phyloP scores from a whole-genome alignment of 768 basidiomycete genomes.

The Boletus barrowsii region DNA sequence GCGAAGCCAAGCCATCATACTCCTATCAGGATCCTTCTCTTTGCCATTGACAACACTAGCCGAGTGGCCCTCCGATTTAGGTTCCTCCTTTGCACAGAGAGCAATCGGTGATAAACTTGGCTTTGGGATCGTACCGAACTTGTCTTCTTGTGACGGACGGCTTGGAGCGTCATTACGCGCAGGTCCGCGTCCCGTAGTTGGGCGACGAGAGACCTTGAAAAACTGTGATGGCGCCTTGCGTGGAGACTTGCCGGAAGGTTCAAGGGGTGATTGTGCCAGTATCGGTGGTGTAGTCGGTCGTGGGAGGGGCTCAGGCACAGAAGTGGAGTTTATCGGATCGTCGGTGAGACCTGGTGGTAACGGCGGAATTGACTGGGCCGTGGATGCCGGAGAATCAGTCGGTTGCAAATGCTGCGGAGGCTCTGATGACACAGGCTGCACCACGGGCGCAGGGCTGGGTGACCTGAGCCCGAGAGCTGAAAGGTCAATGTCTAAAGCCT shows the following conservation, averaged over 20 bases:
- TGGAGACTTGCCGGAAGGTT: constrained; percentile 20
- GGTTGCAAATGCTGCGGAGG: constrained; percentile 9
- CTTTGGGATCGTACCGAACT: constrained; percentile 12
- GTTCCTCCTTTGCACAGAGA: constrained; percentile 20
- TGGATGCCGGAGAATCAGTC: constrained; percentile 26
- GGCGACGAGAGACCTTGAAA: constrained; percentile 17
- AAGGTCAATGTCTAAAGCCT: constrained; percentile 83
- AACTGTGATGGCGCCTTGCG: constrained; percentile 20
- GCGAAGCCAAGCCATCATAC: constrained; percentile 33
- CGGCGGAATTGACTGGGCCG: constrained; percentile 24
- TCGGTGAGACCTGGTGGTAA: constrained; percentile 39
- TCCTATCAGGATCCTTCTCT: constrained; percentile 42
- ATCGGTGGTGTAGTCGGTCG: constrained; percentile 21
- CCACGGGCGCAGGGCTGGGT: constrained; percentile 14
- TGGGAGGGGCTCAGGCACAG: constrained; percentile 16
- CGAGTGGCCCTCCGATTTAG: constrained; percentile 26
- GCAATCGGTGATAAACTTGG: constrained; percentile 12
- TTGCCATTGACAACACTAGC: constrained; percentile 28
- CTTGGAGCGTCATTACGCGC: constrained; percentile 19
- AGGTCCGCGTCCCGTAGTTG: constrained; percentile 11
- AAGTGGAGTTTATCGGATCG: constrained; percentile 17
- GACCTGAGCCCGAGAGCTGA: constrained; percentile 62
- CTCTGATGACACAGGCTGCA: constrained; percentile 4
- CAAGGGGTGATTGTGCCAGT: constrained; percentile 13
- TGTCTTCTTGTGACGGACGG: constrained; percentile 27